Percentiles rank a stretch among this genome's conserved stretches.
Conservation (phyloP, 2,329 filamentous ascomycete genomes). For the Apiospora phragmitis region DNA sequence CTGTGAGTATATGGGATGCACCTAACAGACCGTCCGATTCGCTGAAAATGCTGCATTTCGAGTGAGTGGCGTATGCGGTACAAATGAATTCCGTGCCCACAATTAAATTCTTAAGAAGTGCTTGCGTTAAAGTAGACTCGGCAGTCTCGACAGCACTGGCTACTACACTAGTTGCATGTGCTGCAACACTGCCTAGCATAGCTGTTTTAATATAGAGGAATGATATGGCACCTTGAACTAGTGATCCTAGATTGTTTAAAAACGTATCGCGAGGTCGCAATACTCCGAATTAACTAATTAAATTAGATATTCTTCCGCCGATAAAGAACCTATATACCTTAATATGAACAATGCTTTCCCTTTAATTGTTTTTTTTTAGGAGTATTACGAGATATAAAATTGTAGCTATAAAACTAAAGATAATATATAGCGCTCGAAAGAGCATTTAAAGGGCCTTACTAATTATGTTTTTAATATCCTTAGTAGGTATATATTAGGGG, state of each 20-base stretch:
- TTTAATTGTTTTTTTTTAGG: neutral
- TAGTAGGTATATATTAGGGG: neutral
- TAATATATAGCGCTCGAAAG: neutral
- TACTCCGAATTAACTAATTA: neutral
- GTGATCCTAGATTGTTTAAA: neutral
- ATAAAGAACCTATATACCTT: neutral
- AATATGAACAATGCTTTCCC: neutral
- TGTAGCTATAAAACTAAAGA: neutral
- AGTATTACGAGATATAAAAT: neutral
- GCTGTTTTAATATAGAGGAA: neutral
- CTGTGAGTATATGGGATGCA: neutral
- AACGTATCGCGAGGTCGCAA: neutral
- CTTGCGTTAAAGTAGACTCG: neutral
- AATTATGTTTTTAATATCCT: neutral
- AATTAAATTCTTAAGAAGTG: neutral
- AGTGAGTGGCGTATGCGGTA: neutral
- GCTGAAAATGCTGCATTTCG: neutral
- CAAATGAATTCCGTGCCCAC: neutral
- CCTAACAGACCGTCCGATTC: neutral
- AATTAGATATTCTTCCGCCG: neutral
- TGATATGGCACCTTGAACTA: neutral
- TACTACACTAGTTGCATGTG: neutral
- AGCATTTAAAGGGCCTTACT: neutral
- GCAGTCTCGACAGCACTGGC: neutral
- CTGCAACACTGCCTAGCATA: neutral